A percentile compares a stretch with the other conserved stretches of the same genome.
phyloP scores from a whole-genome alignment of 78 protist species.

The Guillardia theta region DNA sequence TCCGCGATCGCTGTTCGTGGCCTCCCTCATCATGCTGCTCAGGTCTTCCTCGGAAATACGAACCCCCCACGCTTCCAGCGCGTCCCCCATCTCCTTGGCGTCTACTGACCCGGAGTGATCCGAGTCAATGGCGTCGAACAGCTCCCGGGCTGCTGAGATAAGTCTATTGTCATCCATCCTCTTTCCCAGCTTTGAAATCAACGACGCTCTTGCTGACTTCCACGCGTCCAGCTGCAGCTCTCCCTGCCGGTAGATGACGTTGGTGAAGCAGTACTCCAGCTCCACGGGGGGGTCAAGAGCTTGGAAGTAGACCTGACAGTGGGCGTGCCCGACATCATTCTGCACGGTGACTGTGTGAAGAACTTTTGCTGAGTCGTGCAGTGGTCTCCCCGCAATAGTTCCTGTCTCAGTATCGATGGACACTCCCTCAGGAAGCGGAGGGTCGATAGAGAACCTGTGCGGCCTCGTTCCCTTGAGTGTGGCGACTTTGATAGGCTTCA shows the following conservation, averaged over 20 bases:
- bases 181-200: background rate
- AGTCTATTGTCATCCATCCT: background rate
- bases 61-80: background rate
- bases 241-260: background rate
- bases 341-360: background rate
- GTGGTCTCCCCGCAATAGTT: background rate
- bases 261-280: background rate
- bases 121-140: background rate
- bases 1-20: background rate
- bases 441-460: background rate
- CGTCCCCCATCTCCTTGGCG: background rate
- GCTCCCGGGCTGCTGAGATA: background rate
- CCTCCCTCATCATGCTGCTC: background rate
- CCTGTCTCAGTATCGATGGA: background rate
- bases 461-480: background rate
- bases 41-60: background rate
- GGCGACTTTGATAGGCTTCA: background rate
- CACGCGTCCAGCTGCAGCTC: background rate
- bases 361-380: background rate
- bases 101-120: background rate
- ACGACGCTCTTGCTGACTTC: background rate
- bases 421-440: background rate
- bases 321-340: background rate
- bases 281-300: background rate
- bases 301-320: background rate